These are phyloP conservation scores for Sporothrix humicola DNA, from an alignment of 2,329 filamentous ascomycete genomes.

Conservation along the genomic window DNA sequence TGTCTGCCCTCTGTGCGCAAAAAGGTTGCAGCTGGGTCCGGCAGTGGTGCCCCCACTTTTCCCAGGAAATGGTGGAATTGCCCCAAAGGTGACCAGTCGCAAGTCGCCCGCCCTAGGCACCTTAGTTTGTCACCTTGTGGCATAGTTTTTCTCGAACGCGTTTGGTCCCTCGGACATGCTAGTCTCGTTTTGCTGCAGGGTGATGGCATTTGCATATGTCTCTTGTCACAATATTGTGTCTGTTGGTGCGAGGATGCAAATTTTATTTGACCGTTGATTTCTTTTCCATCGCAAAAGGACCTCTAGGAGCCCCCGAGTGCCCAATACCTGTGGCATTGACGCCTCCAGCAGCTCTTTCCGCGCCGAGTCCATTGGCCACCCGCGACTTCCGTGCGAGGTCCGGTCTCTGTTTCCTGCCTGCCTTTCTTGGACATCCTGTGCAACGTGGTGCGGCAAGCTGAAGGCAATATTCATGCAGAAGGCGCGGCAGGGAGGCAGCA, in stretches of 20 bases:
- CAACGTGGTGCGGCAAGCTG: too few species aligned
- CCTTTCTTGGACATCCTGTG: not conserved
- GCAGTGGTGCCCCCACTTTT: slow-evolving; percentile 13
- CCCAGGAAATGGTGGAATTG: not conserved
- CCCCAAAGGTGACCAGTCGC: not conserved
- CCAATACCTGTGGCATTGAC: not conserved
- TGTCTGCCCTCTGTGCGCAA: not conserved
- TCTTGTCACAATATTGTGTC: not conserved
- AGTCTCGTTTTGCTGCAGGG: not conserved
- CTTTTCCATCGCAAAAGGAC: too few species aligned
- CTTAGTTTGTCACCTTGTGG: not conserved
- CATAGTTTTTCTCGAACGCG: not conserved
- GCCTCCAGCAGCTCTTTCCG: not conserved
- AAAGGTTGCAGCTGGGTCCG: not conserved
- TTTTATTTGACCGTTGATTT: not conserved
- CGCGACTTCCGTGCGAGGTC: not conserved
- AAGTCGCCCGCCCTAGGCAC: not conserved
- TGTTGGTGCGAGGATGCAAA: not conserved
- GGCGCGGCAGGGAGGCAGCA: not conserved
- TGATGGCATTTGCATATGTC: slow-evolving; percentile 9
- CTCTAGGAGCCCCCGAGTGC: too few species aligned
- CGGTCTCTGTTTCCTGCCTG: slow-evolving; percentile 4
- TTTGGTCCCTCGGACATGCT: not conserved
- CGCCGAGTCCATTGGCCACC: not conserved
- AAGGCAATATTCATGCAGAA: not conserved